phyloP scores from a whole-genome alignment of 2,329 filamentous ascomycete genomes.

The Fusarium sp. region DNA sequence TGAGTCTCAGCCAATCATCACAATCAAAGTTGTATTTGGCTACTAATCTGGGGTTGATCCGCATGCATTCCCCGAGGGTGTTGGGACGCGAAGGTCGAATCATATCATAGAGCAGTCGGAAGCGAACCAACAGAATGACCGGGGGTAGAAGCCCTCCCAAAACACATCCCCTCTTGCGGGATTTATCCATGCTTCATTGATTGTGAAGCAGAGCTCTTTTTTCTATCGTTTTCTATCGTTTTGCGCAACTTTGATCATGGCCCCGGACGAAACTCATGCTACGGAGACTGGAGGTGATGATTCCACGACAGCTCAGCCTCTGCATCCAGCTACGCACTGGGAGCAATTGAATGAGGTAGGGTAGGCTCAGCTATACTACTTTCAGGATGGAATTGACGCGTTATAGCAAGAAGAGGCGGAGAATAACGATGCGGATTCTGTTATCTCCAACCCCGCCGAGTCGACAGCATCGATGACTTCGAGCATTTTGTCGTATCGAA shows the following conservation, averaged over 20 bases:
- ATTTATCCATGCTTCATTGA: not conserved
- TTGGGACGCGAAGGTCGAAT: not conserved
- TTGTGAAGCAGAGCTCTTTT: fast-evolving
- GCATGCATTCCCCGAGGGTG: not conserved
- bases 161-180: not conserved
- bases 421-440: slow-evolving; percentile 4
- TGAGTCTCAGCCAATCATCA: not conserved
- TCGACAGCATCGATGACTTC: slow-evolving; percentile 29
- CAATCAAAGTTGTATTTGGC: not conserved
- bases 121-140: not conserved
- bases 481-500: slow-evolving; percentile 22
- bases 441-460: not conserved
- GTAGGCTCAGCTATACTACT: fast-evolving
- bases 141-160: not conserved
- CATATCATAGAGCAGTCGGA: not conserved
- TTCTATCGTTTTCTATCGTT: not conserved
- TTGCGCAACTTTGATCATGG: not conserved
- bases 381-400: fast-evolving
- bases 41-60: not conserved
- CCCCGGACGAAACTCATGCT: not conserved
- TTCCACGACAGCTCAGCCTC: not conserved
- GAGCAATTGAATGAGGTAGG: not conserved
- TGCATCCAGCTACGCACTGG: slow-evolving; percentile 1
- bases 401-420: not conserved
- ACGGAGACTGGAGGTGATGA: not conserved